Conservation (phyloP, 75 land plant genomes). For the Azolla pinnata region DNA sequence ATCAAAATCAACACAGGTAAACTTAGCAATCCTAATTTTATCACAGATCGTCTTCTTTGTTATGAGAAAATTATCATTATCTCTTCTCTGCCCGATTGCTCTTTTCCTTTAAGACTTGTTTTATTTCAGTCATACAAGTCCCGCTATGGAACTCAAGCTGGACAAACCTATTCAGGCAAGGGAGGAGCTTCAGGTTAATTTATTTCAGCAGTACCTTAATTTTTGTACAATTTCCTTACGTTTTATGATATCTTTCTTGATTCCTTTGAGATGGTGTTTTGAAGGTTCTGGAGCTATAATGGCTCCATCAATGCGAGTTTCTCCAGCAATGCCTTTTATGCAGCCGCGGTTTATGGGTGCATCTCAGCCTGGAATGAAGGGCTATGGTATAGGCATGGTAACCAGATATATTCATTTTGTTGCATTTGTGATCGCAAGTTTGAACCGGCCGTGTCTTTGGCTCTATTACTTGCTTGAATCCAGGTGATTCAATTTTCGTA, state of each 20-base stretch:
- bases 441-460: too few species aligned
- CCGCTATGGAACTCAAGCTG: slow-evolving; percentile 2
- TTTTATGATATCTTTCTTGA: neutral
- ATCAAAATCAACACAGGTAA: slow-evolving; percentile 28
- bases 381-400: slow-evolving; percentile 10
- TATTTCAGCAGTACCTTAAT: neutral
- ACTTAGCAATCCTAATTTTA: too few species aligned
- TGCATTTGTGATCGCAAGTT: too few species aligned
- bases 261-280: neutral
- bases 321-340: slow-evolving; percentile 8
- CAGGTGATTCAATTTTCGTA: too few species aligned
- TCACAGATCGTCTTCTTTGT: neutral
- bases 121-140: slow-evolving; percentile 9
- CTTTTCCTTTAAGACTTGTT: neutral
- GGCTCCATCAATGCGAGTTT: neutral
- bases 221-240: neutral
- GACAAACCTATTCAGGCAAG: neutral
- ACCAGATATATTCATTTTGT: neutral
- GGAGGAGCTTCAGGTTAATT: neutral
- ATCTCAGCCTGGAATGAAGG: slow-evolving; percentile 4
- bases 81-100: neutral
- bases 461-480: too few species aligned
- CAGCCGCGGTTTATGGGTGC: slow-evolving; percentile 5
- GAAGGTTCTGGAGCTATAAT: neutral
- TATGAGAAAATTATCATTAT: neutral